Base-by-base conservation (phyloP, 306 rosid genomes). In the Abrus pulchellus region DNA sequence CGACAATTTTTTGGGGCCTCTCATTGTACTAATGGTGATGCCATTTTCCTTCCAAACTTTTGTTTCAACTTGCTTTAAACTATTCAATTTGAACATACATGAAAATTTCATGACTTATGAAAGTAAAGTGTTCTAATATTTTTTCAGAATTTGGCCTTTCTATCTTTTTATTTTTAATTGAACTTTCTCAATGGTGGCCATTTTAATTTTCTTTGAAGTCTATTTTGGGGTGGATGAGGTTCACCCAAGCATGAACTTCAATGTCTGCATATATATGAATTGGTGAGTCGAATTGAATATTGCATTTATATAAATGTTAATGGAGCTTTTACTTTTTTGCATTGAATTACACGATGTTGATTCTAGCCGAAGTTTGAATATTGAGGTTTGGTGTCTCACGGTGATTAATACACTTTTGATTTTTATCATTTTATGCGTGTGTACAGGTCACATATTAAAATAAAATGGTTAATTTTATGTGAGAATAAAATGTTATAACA, bases 1-100 rank as follows among this genome's bases (percentile, higher is more conserved):
- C 20, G 20, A 20, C 20, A 20, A 20, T 20, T 20, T 20, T 62
- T 29, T 70, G 43, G 76, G 67, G 66, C 64, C 47, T 70, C 55
- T 4, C 29, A 0, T 30, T 9, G 45, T 38, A 59, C 78, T 43
- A 32, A 27, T 20, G 44, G 43, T 14, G 13, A 68, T 40, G 20
- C 63, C 77, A 54, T 20, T 67, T 67, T 20, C 20, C 36, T 54
- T 72, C 7, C 1, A 6, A 47, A 29, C 53, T 53, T 68, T 14
- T 28, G 7, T 53, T 32, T 74, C 34, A 32, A 10, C 54, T 64
- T 65, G 14, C 28, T 44, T 30, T 41, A 4, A 11, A 29, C 67
- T 27, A 9, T 27, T 77, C 53, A 33, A 54, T 3, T 72, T n/a
- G 14, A 7, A 54, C 11, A 64, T 1, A 13, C 1, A n/a, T 54